A percentile compares a stretch with the other conserved stretches of the same genome.
Evolutionary conservation across 331 rosid species (phyloP).

Genomic region (Stylosanthes scabra): DNA sequence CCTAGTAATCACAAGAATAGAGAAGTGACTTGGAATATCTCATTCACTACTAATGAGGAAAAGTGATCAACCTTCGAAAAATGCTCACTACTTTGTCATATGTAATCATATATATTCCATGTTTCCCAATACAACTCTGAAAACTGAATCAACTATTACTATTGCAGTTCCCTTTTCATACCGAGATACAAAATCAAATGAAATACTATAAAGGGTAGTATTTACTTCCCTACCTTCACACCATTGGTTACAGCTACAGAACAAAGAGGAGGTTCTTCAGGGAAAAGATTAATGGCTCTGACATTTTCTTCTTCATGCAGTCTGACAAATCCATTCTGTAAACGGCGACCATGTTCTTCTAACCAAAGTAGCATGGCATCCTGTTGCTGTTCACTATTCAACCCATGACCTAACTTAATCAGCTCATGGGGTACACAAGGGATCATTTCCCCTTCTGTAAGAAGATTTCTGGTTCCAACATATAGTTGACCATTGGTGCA

Average conservation of each 20-base stretch:
- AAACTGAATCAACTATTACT: constrained; percentile 25
- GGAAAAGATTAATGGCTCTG: constrained; percentile 71
- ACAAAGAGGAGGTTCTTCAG: constrained; percentile 79
- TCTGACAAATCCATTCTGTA: constrained; percentile 74
- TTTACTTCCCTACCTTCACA: constrained; percentile 62
- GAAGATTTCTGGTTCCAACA: constrained; percentile 72
- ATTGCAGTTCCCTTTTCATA: constrained; percentile 8
- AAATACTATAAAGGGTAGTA: constrained; percentile 1
- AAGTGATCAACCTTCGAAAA: constrained; percentile 23
- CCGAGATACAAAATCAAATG: constrained; percentile 24
- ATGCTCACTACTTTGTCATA: not conserved
- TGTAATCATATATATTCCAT: constrained; percentile 25
- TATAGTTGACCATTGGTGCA: constrained; percentile 72
- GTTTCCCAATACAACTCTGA: constrained; percentile 21
- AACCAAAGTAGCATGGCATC: constrained; percentile 93
- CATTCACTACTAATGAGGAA: constrained; percentile 13
- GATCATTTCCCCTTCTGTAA: constrained; percentile 61
- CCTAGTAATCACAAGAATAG: constrained; percentile 9
- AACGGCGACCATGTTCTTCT: constrained; percentile 86
- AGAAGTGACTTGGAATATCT: constrained; percentile 23
- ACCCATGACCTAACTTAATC: constrained; percentile 54
- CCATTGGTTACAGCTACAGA: constrained; percentile 78
- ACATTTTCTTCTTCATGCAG: constrained; percentile 49
- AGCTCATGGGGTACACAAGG: constrained; percentile 78
- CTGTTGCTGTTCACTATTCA: constrained; percentile 54